These are phyloP conservation scores for Brachypodium distachyon DNA, from an alignment of 202 grass and related monocot species.

Conservation along the genomic window DNA sequence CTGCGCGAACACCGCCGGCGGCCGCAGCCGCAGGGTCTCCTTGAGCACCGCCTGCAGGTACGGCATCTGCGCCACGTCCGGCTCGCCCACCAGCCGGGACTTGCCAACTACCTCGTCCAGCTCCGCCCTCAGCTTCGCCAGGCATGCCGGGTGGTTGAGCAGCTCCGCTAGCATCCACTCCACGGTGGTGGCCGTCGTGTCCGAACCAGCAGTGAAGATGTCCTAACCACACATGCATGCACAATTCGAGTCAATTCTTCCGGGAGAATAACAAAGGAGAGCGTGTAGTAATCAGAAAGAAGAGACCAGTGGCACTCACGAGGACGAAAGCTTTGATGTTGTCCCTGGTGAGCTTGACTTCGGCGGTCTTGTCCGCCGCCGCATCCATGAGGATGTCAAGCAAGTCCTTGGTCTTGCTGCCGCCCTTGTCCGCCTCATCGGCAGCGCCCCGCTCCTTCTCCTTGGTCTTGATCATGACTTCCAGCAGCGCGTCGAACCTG, in stretches of 20 bases:
- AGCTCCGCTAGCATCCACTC: slow-evolving; percentile 68
- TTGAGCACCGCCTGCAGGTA: slow-evolving; percentile 54
- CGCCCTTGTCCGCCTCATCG: not conserved
- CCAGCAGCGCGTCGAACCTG: slow-evolving; percentile 41
- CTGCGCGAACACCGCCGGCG: slow-evolving; percentile 39
- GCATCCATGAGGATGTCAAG: slow-evolving; percentile 62
- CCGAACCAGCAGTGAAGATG: slow-evolving; percentile 38
- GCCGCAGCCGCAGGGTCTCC: slow-evolving; percentile 48
- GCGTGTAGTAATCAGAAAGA: not conserved
- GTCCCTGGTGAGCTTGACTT: slow-evolving; percentile 44
- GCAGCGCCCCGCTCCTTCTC: no score
- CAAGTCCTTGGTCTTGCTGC: slow-evolving; percentile 64
- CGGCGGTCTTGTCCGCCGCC: slow-evolving; percentile 13
- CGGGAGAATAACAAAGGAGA: no score
- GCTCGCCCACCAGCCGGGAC: slow-evolving; percentile 33
- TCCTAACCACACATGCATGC: no score
- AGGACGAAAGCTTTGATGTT: slow-evolving; percentile 70
- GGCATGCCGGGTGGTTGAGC: slow-evolving; percentile 29
- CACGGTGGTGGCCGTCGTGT: slow-evolving; percentile 42
- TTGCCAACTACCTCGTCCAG: slow-evolving; percentile 37
- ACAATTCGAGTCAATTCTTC: no score
- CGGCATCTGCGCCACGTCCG: slow-evolving; percentile 26
- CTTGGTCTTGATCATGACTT: slow-evolving; percentile 46
- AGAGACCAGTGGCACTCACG: not conserved
- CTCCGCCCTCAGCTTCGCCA: slow-evolving; percentile 25